These are phyloP conservation scores for Aquanectria penicillioides DNA, from an alignment of 2,329 filamentous ascomycete genomes.

Conservation along the genomic window DNA sequence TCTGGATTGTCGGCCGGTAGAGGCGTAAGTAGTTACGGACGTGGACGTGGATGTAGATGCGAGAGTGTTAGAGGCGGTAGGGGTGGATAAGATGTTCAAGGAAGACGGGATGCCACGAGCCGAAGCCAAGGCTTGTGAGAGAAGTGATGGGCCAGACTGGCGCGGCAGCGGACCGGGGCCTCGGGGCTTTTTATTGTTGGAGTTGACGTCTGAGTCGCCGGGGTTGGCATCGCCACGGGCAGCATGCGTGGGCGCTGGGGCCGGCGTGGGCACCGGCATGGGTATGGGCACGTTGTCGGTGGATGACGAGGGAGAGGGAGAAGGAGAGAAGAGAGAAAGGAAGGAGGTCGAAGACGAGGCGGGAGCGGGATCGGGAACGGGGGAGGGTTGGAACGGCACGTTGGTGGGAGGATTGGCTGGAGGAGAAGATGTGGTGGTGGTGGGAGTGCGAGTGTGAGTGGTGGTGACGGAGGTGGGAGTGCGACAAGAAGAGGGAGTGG, in stretches of 20 bases:
- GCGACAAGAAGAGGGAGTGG: conserved; percentile 18
- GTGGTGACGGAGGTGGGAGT: conserved; percentile 31
- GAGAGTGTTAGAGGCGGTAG: conserved; percentile 23
- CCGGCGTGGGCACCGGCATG: conserved; percentile 36
- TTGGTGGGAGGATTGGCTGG: conserved; percentile 27
- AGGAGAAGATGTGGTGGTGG: conserved; percentile 32
- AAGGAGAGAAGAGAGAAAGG: conserved; percentile 24
- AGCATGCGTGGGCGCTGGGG: conserved; percentile 17
- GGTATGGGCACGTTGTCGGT: conserved; percentile 38
- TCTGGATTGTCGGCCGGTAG: conserved; percentile 23
- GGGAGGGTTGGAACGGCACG: conserved; percentile 16
- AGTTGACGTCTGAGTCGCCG: conserved; percentile 48
- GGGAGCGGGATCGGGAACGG: conserved; percentile 6
- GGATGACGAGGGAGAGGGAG: conserved; percentile 14
- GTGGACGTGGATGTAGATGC: conserved; percentile 16
- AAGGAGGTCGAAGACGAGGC: conserved; percentile 26
- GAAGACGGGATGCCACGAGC: conserved; percentile 60
- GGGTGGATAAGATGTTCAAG: conserved; percentile 16
- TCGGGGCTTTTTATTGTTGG: conserved; percentile 58
- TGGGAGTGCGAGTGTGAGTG: conserved; percentile 22
- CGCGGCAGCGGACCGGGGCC: conserved; percentile 50
- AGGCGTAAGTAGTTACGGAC: conserved; percentile 20
- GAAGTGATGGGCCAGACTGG: conserved; percentile 63
- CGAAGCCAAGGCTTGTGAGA: conserved; percentile 68
- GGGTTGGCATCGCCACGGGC: conserved; percentile 38